Percentiles rank a stretch among this genome's conserved stretches.
phyloP scores from a whole-genome alignment of 2,329 filamentous ascomycete species.

The Aspergillus alliaceus region DNA sequence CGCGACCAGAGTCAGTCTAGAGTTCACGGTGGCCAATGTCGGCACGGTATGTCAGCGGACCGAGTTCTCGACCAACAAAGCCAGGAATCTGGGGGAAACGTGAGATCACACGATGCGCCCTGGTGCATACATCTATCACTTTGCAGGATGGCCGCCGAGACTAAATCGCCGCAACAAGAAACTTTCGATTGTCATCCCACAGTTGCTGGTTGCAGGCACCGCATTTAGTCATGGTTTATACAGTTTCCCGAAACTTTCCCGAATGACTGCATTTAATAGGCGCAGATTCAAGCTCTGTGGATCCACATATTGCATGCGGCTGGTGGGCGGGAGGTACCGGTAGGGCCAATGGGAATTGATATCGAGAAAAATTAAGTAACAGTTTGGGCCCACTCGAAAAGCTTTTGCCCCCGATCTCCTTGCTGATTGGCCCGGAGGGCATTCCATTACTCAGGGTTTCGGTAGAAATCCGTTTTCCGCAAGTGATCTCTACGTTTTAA shows the following conservation, averaged over 20 bases:
- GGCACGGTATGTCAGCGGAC: neutral
- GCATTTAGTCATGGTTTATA: neutral
- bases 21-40: neutral
- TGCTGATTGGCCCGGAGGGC: neutral
- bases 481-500: too few species aligned
- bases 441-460: neutral
- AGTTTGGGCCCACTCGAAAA: neutral
- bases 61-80: neutral
- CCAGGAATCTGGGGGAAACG: neutral
- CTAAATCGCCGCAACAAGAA: neutral
- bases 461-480: neutral
- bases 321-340: neutral
- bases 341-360: neutral
- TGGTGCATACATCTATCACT: neutral
- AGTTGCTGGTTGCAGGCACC: neutral
- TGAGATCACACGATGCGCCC: neutral
- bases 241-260: neutral
- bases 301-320: neutral
- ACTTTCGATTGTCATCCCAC: neutral
- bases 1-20: neutral
- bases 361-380: conserved; percentile 10
- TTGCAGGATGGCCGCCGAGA: too few species aligned
- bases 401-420: neutral
- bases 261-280: neutral
- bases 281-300: neutral